phyloP scores from a whole-genome alignment of 1,284 basidiomycete genomes.

The Cutaneotrichosporon curvatum region DNA sequence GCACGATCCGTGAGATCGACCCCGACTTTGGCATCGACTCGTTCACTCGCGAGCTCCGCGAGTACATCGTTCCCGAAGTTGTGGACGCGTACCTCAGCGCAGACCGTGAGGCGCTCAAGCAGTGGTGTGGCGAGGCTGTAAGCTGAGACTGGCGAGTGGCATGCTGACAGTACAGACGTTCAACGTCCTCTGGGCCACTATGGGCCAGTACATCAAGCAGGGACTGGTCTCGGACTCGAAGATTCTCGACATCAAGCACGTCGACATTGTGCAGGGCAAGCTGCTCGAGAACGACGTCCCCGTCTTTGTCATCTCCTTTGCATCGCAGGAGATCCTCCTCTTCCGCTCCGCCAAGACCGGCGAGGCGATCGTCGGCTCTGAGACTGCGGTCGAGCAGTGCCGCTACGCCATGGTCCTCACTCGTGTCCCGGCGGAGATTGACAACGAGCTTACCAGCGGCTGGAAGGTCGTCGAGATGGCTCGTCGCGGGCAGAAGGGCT shows the following conservation, averaged over 20 bases:
- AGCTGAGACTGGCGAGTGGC: too few species aligned
- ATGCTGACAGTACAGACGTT: conserved; percentile 55
- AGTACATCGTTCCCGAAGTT: conserved; percentile 96
- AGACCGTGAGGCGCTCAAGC: conserved; percentile 73
- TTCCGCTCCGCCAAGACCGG: conserved; percentile 85
- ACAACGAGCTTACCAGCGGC: conserved; percentile 88
- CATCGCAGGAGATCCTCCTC: conserved; percentile 86
- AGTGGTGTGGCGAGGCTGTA: conserved; percentile 87
- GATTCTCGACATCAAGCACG: conserved; percentile 87
- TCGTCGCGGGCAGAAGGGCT: conserved; percentile 25
- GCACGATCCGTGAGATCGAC: conserved; percentile 78
- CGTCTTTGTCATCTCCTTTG: conserved; percentile 87
- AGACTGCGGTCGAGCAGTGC: conserved; percentile 85
- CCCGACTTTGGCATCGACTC: conserved; percentile 76
- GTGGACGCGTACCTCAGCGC: conserved; percentile 92
- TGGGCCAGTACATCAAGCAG: conserved; percentile 87
- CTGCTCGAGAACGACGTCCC: conserved; percentile 82
- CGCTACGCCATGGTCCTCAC: conserved; percentile 89
- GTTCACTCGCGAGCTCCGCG: conserved; percentile 84
- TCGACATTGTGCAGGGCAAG: conserved; percentile 72
- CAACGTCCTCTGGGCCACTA: conserved; percentile 94
- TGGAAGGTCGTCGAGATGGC: conserved; percentile 87
- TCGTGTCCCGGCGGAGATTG: conserved; percentile 72
- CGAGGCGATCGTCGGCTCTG: conserved; percentile 77
- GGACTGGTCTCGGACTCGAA: conserved; percentile 84